Evolutionary conservation across 495 filamentous ascomycete genomes (phyloP).

Genomic region (Neurospora tetraspora): DNA sequence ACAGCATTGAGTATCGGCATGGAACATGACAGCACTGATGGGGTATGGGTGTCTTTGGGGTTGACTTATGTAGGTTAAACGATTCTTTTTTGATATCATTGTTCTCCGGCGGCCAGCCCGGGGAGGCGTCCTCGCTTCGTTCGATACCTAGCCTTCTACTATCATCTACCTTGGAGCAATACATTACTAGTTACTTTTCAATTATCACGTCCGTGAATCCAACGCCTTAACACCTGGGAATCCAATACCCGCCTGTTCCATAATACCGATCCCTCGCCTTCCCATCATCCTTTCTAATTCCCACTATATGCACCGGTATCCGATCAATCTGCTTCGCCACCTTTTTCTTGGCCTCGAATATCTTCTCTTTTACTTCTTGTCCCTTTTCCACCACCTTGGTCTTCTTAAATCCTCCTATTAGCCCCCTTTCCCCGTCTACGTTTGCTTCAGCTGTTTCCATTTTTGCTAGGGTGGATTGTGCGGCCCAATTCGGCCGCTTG

Average conservation of each 20-base stretch:
- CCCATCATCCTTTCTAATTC: slow-evolving; percentile 43
- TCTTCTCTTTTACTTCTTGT: background rate
- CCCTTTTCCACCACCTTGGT: slow-evolving; percentile 30
- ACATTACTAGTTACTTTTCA: background rate
- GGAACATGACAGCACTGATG: background rate
- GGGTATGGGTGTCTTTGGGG: background rate
- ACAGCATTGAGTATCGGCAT: background rate
- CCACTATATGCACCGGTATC: slow-evolving; percentile 44
- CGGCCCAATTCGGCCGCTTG: slow-evolving; percentile 43
- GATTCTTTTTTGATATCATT: background rate
- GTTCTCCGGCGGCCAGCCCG: background rate
- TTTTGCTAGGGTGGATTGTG: slow-evolving; percentile 23
- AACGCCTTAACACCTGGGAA: slow-evolving; percentile 16
- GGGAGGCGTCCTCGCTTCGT: background rate
- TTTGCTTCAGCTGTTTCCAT: slow-evolving; percentile 17
- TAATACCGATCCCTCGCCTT: slow-evolving; percentile 35
- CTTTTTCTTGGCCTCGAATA: background rate
- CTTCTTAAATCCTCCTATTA: slow-evolving; percentile 18
- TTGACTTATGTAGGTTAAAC: background rate
- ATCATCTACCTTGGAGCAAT: background rate
- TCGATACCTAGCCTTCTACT: background rate
- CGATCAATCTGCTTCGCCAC: slow-evolving; percentile 31
- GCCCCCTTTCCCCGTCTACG: slow-evolving; percentile 28
- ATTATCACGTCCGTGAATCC: background rate
- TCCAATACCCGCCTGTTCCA: slow-evolving; percentile 34